Base-by-base conservation (phyloP, 108 stramenopile species). In the Asterionellopsis glacialis region DNA sequence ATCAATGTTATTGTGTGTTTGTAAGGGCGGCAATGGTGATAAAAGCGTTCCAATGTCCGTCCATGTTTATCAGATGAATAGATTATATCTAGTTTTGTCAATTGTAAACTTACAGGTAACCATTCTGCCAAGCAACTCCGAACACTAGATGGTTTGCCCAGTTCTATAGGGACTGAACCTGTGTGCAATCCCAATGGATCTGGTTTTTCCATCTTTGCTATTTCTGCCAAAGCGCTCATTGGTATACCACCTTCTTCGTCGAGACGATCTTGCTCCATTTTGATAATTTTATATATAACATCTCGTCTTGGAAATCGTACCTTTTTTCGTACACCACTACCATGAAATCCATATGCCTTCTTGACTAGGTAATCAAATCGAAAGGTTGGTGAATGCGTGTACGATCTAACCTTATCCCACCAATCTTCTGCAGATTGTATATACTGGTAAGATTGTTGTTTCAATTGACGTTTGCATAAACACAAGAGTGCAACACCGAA, bases 11-110 rank as follows among this genome's bases (percentile, higher is more conserved):
- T 68, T 14, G 91, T 87, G 51, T 84, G 82, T 59, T 86, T 87
- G 9, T 77, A 33, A 39, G 64, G 70, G 38, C 64, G 28, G 11
- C 74, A 68, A 41, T 69, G 45, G 15, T 78, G 63, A 52, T 93
- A 93, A 51, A 93, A 72, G 49, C 63, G 48, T 14, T 87, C 80
- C 19, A 90, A 61, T n/a, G 88, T 81, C 48, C 91, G 60, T 13
- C 91, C 91, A 62, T 93, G 85, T 51, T 73, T 55, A 52, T 87
- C 81, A 44, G 91, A 83, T 0, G 85, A 83, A 53, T 80, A 93
- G 23, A 93, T 70, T 12, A 93, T 67, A 67, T 93, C 80, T 21
- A 93, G 57, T 40, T 88, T 87, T 22, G 86, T 84, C 57, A 77
- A 70, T 51, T 81, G 77, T 40, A 87, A 57, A 42, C 70, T 64